Evolutionary conservation across 108 stramenopile genomes (phyloP).

Genomic region (Heterococcus sp.): DNA sequence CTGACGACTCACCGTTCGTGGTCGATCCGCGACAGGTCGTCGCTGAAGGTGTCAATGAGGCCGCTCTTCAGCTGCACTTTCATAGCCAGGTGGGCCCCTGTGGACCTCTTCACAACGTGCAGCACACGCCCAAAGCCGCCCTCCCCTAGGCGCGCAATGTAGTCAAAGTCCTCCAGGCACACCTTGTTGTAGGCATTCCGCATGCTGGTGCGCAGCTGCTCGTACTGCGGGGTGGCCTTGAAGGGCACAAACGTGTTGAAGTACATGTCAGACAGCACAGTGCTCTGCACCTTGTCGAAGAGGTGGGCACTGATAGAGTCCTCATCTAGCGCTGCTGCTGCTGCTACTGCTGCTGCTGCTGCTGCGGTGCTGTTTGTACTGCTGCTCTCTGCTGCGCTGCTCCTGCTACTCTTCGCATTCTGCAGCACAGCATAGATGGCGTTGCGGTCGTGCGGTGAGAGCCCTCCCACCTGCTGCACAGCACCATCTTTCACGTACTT

Average conservation of each 20-base stretch:
- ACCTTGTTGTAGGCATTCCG: constrained; percentile 49
- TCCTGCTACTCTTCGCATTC: constrained; percentile 25
- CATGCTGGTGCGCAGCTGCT: constrained; percentile 18
- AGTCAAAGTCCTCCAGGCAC: constrained; percentile 50
- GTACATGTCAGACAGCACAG: constrained; percentile 53
- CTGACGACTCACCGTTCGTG: constrained; percentile 19
- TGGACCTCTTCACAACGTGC: constrained; percentile 56
- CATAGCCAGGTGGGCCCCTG: constrained; percentile 61
- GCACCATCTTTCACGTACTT: constrained; percentile 54
- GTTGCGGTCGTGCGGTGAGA: too few species aligned
- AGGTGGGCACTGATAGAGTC: constrained; percentile 17
- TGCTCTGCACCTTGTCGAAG: constrained; percentile 45
- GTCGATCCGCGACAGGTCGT: constrained; percentile 48
- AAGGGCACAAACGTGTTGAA: constrained; percentile 55
- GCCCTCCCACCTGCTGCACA: constrained; percentile 9
- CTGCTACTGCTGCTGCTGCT: too few species aligned
- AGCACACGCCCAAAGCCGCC: constrained; percentile 58
- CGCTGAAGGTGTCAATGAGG: constrained; percentile 55
- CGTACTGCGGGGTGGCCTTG: constrained; percentile 25
- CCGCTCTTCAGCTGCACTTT: constrained; percentile 67
- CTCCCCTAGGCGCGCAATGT: constrained; percentile 54
- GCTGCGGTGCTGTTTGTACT: too few species aligned
- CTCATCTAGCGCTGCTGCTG: too few species aligned
- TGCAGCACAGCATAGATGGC: too few species aligned
- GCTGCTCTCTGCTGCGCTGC: too few species aligned